Conservation (phyloP, 495 filamentous ascomycete genomes). For the Lophium mytilinum region DNA sequence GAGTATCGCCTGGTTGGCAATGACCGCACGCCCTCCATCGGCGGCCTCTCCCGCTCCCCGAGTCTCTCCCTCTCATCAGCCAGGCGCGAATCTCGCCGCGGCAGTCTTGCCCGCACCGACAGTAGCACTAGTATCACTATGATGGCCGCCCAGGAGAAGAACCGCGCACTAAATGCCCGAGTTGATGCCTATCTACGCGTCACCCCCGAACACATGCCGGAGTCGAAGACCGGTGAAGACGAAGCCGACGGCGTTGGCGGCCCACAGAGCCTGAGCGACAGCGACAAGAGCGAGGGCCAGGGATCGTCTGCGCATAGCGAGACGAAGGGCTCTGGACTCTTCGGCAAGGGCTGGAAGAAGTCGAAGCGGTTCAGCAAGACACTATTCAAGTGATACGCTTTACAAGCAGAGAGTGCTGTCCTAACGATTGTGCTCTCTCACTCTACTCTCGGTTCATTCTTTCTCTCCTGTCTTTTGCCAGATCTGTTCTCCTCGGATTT, state of each 20-base stretch:
- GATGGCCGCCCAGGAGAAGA: constrained; percentile 25
- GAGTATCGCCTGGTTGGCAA: constrained; percentile 32
- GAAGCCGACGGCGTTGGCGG: constrained; percentile 14
- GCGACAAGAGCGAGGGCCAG: neutral
- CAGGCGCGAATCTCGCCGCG: constrained; percentile 19
- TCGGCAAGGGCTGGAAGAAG: constrained; percentile 1
- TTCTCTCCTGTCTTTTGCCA: no score
- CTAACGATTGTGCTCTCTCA: no score
- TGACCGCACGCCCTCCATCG: constrained; percentile 12
- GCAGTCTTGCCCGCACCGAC: constrained; percentile 26
- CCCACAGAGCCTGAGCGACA: neutral
- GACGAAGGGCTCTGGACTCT: neutral
- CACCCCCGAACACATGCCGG: constrained; percentile 14
- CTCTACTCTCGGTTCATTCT: no score
- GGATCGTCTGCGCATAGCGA: neutral
- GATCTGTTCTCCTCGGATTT: no score
- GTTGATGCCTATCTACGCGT: constrained; percentile 30
- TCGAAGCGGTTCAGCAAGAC: neutral
- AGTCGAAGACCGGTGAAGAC: neutral
- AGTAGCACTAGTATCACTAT: constrained; percentile 27
- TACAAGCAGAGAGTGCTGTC: no score
- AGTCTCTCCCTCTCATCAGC: constrained; percentile 15
- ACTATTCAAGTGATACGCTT: neutral
- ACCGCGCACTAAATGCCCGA: constrained; percentile 29
- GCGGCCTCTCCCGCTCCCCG: constrained; percentile 19